Evolutionary conservation across 1,284 basidiomycete genomes (phyloP).

Genomic region (Irpex rosettiformis): DNA sequence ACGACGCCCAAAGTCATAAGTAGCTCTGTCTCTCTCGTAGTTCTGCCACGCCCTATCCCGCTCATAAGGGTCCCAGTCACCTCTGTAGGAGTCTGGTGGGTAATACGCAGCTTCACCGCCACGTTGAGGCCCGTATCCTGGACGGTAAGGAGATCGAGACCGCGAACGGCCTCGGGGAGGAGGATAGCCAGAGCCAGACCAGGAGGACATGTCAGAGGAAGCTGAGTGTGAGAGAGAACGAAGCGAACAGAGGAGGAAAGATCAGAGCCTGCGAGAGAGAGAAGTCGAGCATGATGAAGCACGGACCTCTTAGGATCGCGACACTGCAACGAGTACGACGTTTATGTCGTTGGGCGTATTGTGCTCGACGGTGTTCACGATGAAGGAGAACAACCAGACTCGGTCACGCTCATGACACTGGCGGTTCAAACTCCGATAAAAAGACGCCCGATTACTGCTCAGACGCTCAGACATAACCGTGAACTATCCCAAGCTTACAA

Average conservation of each 20-base stretch:
- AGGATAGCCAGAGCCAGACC: constrained; percentile 65
- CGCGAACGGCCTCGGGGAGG: constrained; percentile 71
- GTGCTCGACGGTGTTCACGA: constrained; percentile 66
- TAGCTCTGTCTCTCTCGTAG: constrained; percentile 64
- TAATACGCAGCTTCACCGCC: constrained; percentile 51
- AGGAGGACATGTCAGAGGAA: constrained; percentile 56
- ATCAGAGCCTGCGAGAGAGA: constrained; percentile 51
- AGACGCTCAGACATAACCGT: too few species aligned
- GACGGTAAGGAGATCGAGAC: constrained; percentile 69
- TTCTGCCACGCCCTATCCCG: constrained; percentile 63
- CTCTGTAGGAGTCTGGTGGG: constrained; percentile 51
- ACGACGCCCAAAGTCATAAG: constrained; percentile 57
- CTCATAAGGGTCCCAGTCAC: constrained; percentile 67
- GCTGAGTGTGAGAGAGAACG: constrained; percentile 60
- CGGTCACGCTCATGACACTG: constrained; percentile 19
- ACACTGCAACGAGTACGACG: constrained; percentile 50
- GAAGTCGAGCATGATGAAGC: constrained; percentile 80
- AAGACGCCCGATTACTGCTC: constrained; percentile 22
- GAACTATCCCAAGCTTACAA: too few species aligned
- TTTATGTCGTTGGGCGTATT: constrained; percentile 38
- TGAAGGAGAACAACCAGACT: constrained; percentile 35
- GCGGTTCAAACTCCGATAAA: constrained; percentile 40
- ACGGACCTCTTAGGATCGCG: constrained; percentile 80
- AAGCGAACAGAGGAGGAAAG: constrained; percentile 51
- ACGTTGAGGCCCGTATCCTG: constrained; percentile 39